A percentile compares a stretch with the other conserved stretches of the same genome.
These are phyloP conservation scores for Lactarius hatsudake DNA, from an alignment of 768 basidiomycete species.

Conservation along the genomic window DNA sequence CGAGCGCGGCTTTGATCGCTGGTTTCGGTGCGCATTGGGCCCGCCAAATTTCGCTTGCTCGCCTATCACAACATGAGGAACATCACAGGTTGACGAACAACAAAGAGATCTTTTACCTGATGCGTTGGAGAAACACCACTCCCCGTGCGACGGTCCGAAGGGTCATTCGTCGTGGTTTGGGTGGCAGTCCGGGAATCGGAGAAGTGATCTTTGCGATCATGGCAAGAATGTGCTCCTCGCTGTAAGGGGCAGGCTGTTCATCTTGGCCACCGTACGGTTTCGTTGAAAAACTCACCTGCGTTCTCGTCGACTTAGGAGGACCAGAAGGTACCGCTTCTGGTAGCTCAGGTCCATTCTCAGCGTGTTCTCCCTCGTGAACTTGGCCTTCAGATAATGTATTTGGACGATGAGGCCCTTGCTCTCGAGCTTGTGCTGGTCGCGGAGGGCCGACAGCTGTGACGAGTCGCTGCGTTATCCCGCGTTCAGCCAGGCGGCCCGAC, in stretches of 20 bases:
- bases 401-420: constrained; percentile 90
- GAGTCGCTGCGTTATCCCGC: constrained; percentile 44
- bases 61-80: constrained; percentile 41
- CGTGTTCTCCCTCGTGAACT: constrained; percentile 79
- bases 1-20: constrained; percentile 60
- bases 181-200: constrained; percentile 43
- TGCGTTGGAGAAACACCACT: constrained; percentile 62
- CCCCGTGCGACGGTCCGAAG: constrained; percentile 57
- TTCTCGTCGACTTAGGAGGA: constrained; percentile 68
- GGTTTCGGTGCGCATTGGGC: constrained; percentile 58
- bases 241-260: constrained; percentile 30
- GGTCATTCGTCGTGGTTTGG: constrained; percentile 43
- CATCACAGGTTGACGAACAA: not conserved
- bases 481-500: not conserved
- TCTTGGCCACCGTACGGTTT: not conserved
- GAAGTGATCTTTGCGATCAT: constrained; percentile 77
- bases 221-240: constrained; percentile 69
- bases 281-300: constrained; percentile 49
- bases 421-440: constrained; percentile 74
- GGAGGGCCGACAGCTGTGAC: constrained; percentile 51
- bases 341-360: constrained; percentile 75
- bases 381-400: constrained; percentile 88
- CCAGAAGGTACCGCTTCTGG: constrained; percentile 86
- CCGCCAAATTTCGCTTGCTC: constrained; percentile 61
- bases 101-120: constrained; percentile 46